Evolutionary conservation across 257 asterid genomes (phyloP).

Genomic region (Nicotiana paniculata): DNA sequence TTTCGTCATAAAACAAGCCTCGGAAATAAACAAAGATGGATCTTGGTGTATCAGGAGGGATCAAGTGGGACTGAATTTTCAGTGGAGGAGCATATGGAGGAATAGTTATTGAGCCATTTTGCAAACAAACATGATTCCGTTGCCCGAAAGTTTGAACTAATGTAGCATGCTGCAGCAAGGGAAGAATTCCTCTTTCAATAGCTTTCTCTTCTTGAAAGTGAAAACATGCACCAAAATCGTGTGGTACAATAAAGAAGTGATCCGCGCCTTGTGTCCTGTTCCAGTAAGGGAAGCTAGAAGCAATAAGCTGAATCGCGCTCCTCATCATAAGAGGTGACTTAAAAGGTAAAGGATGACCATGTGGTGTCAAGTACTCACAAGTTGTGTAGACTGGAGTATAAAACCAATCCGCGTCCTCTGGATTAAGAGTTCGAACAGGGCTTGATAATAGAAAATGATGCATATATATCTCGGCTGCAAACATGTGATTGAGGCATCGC

Average conservation of each 20-base stretch:
- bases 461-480: constrained; percentile 85
- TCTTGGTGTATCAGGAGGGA: constrained; percentile 6
- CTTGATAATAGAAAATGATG: constrained; percentile 24
- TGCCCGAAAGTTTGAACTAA: constrained; percentile 4
- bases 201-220: constrained; percentile 92
- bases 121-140: constrained; percentile 1
- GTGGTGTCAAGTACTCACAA: constrained; percentile 68
- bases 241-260: constrained; percentile 83
- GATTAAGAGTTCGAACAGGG: constrained; percentile 73
- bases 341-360: constrained; percentile 80
- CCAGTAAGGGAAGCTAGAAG: constrained; percentile 92
- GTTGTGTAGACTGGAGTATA: constrained; percentile 68
- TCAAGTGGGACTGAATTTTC: not conserved
- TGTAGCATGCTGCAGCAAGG: not conserved
- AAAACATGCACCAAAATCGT: constrained; percentile 85
- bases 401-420: constrained; percentile 39
- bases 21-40: not conserved
- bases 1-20: not conserved
- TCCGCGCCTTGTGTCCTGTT: constrained; percentile 83
- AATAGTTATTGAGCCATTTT: not conserved
- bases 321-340: constrained; percentile 40
- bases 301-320: constrained; percentile 63
- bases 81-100: constrained; percentile 2
- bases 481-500: constrained; percentile 87
- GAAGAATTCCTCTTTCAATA: constrained; percentile 48